Evolutionary conservation across 2,329 filamentous ascomycete species (phyloP), one percentile per base, ranked within the genome.

Genomic region (Aspergillus fumigatiaffinis): DNA sequence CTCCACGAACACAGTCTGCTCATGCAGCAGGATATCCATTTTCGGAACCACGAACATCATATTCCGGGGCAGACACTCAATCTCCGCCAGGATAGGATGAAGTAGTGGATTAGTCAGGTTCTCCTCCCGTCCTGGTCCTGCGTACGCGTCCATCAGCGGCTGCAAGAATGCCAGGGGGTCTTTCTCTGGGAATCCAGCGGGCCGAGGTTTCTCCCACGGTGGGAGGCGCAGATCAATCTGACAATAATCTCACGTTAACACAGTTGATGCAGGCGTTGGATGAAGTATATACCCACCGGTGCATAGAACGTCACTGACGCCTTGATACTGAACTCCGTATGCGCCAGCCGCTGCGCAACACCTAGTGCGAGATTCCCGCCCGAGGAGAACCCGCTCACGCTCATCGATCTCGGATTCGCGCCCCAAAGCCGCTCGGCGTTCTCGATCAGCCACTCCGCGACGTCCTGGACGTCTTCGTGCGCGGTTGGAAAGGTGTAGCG

Each of bases 111-210:
- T 61, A 10, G 44, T 21, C 32, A 54, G 28, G 17, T 61, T 48
- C 25, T 49, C 12, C 4, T 35, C 23, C 21, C 57, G 41, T 8
- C 51, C 49, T 0, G 67, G 67, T 3, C 63, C 73, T 1, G 74
- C 71, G 57, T 82, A 82, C 0, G 77, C 65, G 60, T 81, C 77
- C 47, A 76, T 79, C 8, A 82, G 62, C 0, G 76, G 76, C 25
- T 73, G 53, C 51, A 81, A 55, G 17, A 76, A 73, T 0, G 59
- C 56, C 17, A 76, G 32, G 0, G 76, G 77, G 54, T 82, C 79
- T 1, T 56, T 67, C 23, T 66, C 65, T 0, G 77, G 76, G 44
- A 70, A 71, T 4, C 56, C 60, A 1, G 58, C 54, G 3, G 69
- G 75, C 9, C 64, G 70, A 0, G 74, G 76, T 60, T 81, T 82